Percentiles rank a stretch among this genome's conserved stretches.
These are phyloP conservation scores for Colletotrichum brevisporum DNA, from an alignment of 2,329 filamentous ascomycete genomes.

Conservation along the genomic window DNA sequence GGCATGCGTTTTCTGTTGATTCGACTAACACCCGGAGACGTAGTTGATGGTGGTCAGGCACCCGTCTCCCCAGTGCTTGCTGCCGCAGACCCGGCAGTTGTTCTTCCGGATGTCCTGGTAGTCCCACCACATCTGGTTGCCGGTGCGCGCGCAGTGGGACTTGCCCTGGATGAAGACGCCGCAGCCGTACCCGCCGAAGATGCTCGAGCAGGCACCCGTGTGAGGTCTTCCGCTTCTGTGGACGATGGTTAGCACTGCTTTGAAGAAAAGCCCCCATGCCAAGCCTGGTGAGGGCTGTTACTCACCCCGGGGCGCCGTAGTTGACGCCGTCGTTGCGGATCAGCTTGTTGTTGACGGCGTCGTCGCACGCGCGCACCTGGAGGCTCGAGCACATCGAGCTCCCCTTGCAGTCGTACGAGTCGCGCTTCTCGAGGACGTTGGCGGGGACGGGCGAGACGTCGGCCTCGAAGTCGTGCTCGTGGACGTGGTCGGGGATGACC, in stretches of 20 bases:
- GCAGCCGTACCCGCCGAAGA: constrained; percentile 14
- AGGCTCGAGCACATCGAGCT: constrained; percentile 19
- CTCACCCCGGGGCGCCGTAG: constrained; percentile 25
- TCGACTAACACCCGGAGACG: neutral
- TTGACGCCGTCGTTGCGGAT: constrained; percentile 25
- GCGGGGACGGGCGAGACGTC: constrained; percentile 13
- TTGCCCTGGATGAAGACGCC: constrained; percentile 24
- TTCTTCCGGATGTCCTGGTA: constrained; percentile 39
- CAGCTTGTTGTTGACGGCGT: constrained; percentile 29
- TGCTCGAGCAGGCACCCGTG: constrained; percentile 15
- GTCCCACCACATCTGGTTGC: constrained; percentile 39
- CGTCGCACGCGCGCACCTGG: constrained; percentile 13
- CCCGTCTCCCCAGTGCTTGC: constrained; percentile 37
- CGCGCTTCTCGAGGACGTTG: constrained; percentile 20
- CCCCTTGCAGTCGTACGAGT: constrained; percentile 30
- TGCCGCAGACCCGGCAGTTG: constrained; percentile 30
- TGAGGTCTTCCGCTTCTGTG: constrained; percentile 6
- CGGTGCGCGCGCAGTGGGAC: constrained; percentile 38
- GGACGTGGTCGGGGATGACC: constrained; percentile 12
- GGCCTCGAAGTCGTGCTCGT: neutral
- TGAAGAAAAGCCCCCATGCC: too few relatives aligned
- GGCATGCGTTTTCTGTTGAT: neutral
- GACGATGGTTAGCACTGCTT: neutral
- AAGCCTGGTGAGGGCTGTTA: neutral
- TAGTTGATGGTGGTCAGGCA: constrained; percentile 37